Evolutionary conservation across 345 rosid species (phyloP).

Genomic region (Euphorbia lathyris): DNA sequence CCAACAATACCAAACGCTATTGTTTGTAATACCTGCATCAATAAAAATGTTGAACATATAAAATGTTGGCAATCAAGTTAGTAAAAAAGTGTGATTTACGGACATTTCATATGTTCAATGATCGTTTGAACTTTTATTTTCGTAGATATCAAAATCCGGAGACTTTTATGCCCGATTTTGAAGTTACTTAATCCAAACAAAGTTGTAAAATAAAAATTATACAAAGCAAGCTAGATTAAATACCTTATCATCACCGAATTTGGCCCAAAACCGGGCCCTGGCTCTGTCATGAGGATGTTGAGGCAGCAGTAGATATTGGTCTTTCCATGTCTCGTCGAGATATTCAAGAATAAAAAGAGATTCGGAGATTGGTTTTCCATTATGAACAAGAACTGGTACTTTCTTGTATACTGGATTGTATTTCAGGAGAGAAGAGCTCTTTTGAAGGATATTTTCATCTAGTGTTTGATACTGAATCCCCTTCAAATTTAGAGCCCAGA

Average conservation of each 20-base stretch:
- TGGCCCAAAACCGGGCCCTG: background rate
- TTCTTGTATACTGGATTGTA: background rate
- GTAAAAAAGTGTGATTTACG: no score
- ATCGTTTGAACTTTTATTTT: no score
- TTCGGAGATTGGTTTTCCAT: background rate
- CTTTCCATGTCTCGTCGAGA: background rate
- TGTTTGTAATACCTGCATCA: background rate
- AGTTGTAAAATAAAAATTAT: no score
- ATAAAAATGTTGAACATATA: no score
- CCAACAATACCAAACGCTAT: background rate
- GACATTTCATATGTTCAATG: no score
- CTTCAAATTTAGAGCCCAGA: constrained; percentile 6
- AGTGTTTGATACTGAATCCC: background rate
- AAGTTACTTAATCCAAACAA: no score
- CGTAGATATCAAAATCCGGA: no score
- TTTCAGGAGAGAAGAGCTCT: background rate
- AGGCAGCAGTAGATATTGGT: constrained; percentile 2
- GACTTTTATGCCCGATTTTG: no score
- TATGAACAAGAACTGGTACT: no score
- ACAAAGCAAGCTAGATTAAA: no score
- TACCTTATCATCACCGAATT: constrained; percentile 7
- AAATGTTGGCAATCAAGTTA: no score
- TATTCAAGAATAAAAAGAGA: background rate
- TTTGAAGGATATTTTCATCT: background rate
- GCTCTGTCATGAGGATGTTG: background rate